Evolutionary conservation across 108 stramenopile species (phyloP).

Genomic region (Skeletonema menzelii): DNA sequence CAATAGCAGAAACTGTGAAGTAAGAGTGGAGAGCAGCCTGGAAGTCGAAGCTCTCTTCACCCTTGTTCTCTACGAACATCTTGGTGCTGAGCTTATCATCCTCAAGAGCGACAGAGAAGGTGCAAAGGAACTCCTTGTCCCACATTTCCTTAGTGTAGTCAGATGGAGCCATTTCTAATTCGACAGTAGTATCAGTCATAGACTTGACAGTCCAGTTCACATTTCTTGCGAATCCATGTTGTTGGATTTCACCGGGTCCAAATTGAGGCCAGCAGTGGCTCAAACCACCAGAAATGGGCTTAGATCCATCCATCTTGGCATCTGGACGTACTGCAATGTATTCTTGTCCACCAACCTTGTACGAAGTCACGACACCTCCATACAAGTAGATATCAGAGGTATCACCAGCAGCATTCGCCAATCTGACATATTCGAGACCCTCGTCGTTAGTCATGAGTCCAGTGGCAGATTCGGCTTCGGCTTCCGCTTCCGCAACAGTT

Average conservation of each 20-base stretch:
- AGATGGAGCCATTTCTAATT: conserved; percentile 76
- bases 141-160: conserved; percentile 97
- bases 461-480: conserved; percentile 22
- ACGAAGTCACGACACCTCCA: conserved; percentile 83
- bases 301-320: conserved; percentile 96
- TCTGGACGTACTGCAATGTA: conserved; percentile 95
- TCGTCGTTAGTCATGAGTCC: conserved; percentile 73
- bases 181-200: conserved; percentile 72
- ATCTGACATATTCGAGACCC: conserved; percentile 79
- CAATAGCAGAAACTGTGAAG: conserved; percentile 90
- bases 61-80: conserved; percentile 87
- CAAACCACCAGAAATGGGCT: conserved; percentile 95
- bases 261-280: conserved; percentile 95
- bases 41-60: conserved; percentile 89
- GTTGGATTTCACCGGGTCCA: conserved; percentile 92
- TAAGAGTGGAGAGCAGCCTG: conserved; percentile 96
- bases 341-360: conserved; percentile 77
- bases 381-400: conserved; percentile 77
- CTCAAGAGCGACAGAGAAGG: conserved; percentile 80
- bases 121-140: conserved; percentile 92
- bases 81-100: conserved; percentile 83
- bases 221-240: conserved; percentile 98
- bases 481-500: conserved; percentile 21
- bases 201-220: conserved; percentile 89
- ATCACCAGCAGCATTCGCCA: conserved; percentile 64